Evolutionary conservation across 2,329 filamentous ascomycete species (phyloP).

Genomic region (Fusarium succisae): DNA sequence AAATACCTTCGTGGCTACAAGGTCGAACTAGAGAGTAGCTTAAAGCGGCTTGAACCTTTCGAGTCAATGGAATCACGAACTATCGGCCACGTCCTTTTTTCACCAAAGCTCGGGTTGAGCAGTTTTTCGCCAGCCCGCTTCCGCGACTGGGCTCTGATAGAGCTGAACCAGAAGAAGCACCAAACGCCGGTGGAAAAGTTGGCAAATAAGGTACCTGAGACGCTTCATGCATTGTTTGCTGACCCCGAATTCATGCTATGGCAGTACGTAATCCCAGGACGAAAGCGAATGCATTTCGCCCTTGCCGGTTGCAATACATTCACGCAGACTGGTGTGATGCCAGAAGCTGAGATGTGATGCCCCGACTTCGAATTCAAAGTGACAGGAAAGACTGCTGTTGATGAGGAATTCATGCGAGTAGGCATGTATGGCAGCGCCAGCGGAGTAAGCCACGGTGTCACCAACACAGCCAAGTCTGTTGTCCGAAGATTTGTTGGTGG

Average conservation of each 20-base stretch:
- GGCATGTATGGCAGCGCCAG: neutral
- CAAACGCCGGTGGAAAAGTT: accelerated
- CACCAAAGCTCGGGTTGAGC: neutral
- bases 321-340: neutral
- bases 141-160: neutral
- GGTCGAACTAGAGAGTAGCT: accelerated
- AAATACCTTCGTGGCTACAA: accelerated
- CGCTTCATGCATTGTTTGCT: neutral
- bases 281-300: neutral
- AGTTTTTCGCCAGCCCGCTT: neutral
- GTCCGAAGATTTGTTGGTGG: neutral
- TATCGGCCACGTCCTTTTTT: neutral
- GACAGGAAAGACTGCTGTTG: neutral
- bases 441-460: neutral
- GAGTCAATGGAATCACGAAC: neutral
- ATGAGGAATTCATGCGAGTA: neutral
- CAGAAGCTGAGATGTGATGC: neutral
- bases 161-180: neutral
- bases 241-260: neutral
- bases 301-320: accelerated
- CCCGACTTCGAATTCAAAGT: accelerated
- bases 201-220: neutral
- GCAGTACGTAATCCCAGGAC: neutral
- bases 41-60: neutral
- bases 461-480: neutral